Evolutionary conservation across 768 basidiomycete species (phyloP), one percentile per base, ranked within the genome.

Genomic region (Pleurotus eryngii): DNA sequence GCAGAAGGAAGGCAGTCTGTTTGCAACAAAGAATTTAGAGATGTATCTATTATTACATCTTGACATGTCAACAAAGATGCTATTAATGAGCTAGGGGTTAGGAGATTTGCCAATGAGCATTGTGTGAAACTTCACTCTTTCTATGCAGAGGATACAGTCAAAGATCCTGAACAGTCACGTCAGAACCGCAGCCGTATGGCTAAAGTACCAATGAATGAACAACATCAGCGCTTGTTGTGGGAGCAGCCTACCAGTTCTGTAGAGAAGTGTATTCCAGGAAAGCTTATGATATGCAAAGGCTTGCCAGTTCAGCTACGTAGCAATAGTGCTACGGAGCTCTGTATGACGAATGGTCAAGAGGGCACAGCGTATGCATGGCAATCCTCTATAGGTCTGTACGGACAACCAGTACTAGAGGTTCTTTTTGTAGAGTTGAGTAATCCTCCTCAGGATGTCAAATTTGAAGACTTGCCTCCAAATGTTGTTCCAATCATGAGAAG

Each of bases 31-130:
- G 8, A 18, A 11, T 78, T 75, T 55, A 30, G 68, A 26, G 58
- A 74, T 64, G 64, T 73, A 1, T 69, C 76, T 4, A 64, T 77
- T 12, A 79, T 80, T 26, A 76, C 73, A 2, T 63, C 67, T 4
- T 57, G 59, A 14, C 77, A 76, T 67, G 37, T 62, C 8, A 64
- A 72, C 30, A 71, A 73, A 57, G 76, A 78, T 61, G 59, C 63
- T 51, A 67, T 76, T 0, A 79, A 79, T 63, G 17, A 61, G 6
- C 9, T 71, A 0, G 73, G 73, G 2, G 39, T 55, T 20, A 9
- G 49, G 14, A 58, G 68, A 12, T 79, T 75, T 68, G 71, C 76
- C 3, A 9, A 38, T 24, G 73, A 76, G 20, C 67, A 65, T 2
- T 47, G 47, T 2, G 70, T 70, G 59, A 17, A 22, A 1, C 48